Evolutionary conservation across 2,329 filamentous ascomycete genomes (phyloP), one percentile per base, ranked within the genome.

Genomic region (Diaporthe sp.): DNA sequence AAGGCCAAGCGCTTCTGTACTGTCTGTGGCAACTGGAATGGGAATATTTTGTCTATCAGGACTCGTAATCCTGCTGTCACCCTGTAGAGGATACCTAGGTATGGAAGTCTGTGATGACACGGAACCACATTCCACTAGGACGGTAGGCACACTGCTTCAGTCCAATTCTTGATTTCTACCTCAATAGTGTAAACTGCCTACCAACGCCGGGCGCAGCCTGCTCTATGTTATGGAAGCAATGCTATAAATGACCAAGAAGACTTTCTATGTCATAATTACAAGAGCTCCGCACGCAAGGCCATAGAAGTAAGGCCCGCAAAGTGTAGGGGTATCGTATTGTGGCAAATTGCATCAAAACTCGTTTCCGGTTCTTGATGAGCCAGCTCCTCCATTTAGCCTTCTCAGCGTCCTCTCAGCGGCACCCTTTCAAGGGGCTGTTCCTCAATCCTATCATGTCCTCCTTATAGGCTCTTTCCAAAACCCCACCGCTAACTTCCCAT

Each of bases 311-410:
- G 32, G 63, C 37, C 27, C 32, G 53, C 27, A 47, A 53, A 27
- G n/a, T 53, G 47, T 68, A 39, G 47, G 63, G 61, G 63, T 68
- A 68, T 68, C 63, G 47, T 68, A 39, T 39, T 53, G 53, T 39
- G 63, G 27, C 13, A 53, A 30, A 39, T 68, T 39, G 47, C 47
- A 68, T 47, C 15, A 39, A 68, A 39, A 68, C 15, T 68, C 15
- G 25, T 53, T 53, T 53, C 47, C 63, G 39, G 47, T 53, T 50
- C 32, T 22, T 39, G 32, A 39, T 17, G 27, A 39, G 47, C 47
- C 63, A 39, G 30, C 19, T 35, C 17, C 19, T 53, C 63, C 63
- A 39, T 53, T 44, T 15, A 44, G 17, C 12, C 9, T 44, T 30
- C 30, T 53, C 44, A 22, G 44, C 44, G 9, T 17, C 17, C 19